phyloP scores from a whole-genome alignment of 225 moss, liverwort and hornwort genomes.

The Sphagnum contortum region DNA sequence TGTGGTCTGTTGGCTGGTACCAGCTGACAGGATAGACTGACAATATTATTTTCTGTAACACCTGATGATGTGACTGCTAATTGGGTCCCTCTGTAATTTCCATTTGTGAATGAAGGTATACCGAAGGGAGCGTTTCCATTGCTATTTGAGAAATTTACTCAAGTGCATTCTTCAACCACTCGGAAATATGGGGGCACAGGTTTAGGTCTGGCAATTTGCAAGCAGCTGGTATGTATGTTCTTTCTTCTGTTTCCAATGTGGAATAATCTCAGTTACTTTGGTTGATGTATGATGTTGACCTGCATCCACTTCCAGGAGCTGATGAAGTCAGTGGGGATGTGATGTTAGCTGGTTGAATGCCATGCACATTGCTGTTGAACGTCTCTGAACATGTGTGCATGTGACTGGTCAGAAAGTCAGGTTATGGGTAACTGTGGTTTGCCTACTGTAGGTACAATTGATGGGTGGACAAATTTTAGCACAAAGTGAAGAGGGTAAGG shows the following conservation, averaged over 20 bases:
- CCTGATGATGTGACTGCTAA: too few species aligned
- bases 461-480: constrained; percentile 45
- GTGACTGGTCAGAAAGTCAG: not conserved
- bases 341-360: too few species aligned
- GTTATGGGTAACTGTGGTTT: not conserved
- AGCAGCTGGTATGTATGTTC: constrained; percentile 38
- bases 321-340: too few species aligned
- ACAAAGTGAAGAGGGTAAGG: constrained; percentile 32
- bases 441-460: constrained; percentile 30
- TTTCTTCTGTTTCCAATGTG: too few species aligned
- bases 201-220: constrained; percentile 54
- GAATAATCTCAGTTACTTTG: not conserved
- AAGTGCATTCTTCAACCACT: constrained; percentile 51
- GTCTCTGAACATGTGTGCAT: too few species aligned
- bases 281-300: not conserved
- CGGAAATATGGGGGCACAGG: constrained; percentile 55
- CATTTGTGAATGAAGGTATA: constrained; percentile 18
- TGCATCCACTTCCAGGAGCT: too few species aligned
- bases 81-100: too few species aligned
- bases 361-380: too few species aligned
- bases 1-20: too few species aligned
- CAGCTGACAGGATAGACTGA: too few species aligned
- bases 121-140: constrained; percentile 48
- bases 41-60: too few species aligned
- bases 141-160: constrained; percentile 52